A percentile compares a stretch with the other conserved stretches of the same genome.
phyloP scores from a whole-genome alignment of 163 green algal genomes.

The Scenedesmus sp. region DNA sequence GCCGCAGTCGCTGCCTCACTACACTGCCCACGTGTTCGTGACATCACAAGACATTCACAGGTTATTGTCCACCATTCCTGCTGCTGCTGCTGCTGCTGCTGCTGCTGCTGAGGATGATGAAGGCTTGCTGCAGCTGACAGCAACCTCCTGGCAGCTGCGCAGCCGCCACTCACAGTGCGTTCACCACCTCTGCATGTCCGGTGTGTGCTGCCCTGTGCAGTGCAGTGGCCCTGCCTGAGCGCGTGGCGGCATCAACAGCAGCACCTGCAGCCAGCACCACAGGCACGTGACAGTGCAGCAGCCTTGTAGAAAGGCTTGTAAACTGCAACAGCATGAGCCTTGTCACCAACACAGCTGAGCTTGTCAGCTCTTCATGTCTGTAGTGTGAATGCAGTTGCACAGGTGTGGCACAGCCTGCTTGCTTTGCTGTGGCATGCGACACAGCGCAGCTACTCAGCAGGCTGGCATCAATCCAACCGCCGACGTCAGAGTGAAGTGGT shows the following conservation, averaged over 20 bases:
- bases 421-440: neutral
- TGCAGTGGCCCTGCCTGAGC: slow-evolving; percentile 64
- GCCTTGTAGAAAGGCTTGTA: neutral
- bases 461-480: too few species aligned
- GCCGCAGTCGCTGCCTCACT: neutral
- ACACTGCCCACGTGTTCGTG: neutral
- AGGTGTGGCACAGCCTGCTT: neutral
- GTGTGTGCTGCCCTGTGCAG: slow-evolving; percentile 75
- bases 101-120: neutral
- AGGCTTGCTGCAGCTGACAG: neutral
- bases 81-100: neutral
- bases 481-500: neutral
- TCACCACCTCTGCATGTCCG: slow-evolving; percentile 57
- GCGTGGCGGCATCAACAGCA: slow-evolving; percentile 61
- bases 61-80: neutral
- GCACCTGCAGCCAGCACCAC: slow-evolving; percentile 54
- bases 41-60: neutral
- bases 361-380: neutral
- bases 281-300: too few species aligned
- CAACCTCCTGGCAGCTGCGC: neutral
- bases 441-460: neutral
- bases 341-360: neutral
- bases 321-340: neutral
- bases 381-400: neutral
- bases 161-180: slow-evolving; percentile 60